phyloP scores from a whole-genome alignment of 2,329 filamentous ascomycete genomes.

The Harringtonia lauricola region DNA sequence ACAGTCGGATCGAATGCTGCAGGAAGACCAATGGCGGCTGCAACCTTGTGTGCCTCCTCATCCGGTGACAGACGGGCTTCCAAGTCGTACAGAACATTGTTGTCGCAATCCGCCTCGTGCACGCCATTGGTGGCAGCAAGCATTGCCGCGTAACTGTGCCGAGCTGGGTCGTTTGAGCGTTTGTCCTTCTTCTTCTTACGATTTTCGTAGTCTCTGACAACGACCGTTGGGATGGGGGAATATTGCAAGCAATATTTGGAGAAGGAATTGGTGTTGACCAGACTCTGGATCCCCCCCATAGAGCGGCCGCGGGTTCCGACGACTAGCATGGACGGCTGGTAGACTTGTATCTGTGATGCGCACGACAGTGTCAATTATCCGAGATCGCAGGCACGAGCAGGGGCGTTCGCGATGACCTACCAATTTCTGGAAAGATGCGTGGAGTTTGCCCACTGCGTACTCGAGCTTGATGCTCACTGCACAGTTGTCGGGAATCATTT shows the following conservation, averaged over 20 bases:
- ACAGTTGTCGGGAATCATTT: slow-evolving; percentile 67
- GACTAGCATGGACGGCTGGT: slow-evolving; percentile 83
- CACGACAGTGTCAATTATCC: background rate
- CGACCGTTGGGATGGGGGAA: slow-evolving; percentile 84
- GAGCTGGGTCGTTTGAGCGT: slow-evolving; percentile 62
- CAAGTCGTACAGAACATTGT: slow-evolving; percentile 40
- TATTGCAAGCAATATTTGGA: slow-evolving; percentile 94
- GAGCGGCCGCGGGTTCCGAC: slow-evolving; percentile 82
- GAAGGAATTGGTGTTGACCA: slow-evolving; percentile 74
- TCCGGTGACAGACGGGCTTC: slow-evolving; percentile 44
- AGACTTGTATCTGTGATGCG: slow-evolving; percentile 65
- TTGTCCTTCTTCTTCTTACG: slow-evolving; percentile 85
- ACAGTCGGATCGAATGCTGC: slow-evolving; percentile 54
- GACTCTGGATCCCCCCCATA: slow-evolving; percentile 73
- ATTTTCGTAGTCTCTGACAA: slow-evolving; percentile 79
- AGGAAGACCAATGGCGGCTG: slow-evolving; percentile 50
- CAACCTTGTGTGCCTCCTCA: slow-evolving; percentile 54
- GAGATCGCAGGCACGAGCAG: background rate
- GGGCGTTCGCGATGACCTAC: slow-evolving; percentile 36
- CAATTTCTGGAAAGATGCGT: slow-evolving; percentile 83
- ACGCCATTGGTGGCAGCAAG: slow-evolving; percentile 50
- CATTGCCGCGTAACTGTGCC: slow-evolving; percentile 69
- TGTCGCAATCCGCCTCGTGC: slow-evolving; percentile 47
- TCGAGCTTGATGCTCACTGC: slow-evolving; percentile 80
- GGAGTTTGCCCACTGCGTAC: slow-evolving; percentile 79